Evolutionary conservation across 352 stramenopile species (phyloP).

Genomic region (Phytophthora crassamura): DNA sequence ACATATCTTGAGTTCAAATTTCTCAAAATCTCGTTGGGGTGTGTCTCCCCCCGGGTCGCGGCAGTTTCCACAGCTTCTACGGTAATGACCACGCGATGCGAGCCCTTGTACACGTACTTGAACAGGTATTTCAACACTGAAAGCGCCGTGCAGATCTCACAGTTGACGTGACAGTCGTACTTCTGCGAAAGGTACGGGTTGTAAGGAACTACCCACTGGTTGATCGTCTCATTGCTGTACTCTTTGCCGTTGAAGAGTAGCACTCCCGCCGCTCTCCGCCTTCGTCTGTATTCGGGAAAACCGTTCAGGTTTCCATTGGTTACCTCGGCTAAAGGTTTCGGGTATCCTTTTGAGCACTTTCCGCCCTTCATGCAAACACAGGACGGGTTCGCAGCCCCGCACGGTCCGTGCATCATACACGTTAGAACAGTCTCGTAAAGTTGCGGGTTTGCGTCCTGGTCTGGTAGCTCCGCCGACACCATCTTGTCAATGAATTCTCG

Average conservation of each 20-base stretch:
- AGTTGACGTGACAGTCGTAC: conserved; percentile 72
- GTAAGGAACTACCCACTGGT: conserved; percentile 63
- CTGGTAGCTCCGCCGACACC: conserved; percentile 32
- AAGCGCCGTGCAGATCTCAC: conserved; percentile 36
- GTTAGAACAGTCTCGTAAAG: conserved; percentile 19
- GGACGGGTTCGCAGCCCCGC: background rate
- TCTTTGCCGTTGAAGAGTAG: background rate
- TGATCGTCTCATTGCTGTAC: conserved; percentile 30
- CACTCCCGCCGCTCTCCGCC: background rate
- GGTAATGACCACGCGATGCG: conserved; percentile 10
- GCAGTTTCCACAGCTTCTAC: too few species aligned
- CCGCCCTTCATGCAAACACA: conserved; percentile 29
- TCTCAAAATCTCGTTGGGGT: conserved; percentile 37
- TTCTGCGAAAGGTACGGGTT: conserved; percentile 58
- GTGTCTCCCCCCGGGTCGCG: conserved; percentile 45
- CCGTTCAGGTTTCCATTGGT: conserved; percentile 3
- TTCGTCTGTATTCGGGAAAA: conserved; percentile 1
- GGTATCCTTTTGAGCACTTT: conserved; percentile 34
- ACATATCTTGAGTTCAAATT: conserved; percentile 46
- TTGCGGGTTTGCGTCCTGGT: conserved; percentile 8
- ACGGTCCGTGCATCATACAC: conserved; percentile 25
- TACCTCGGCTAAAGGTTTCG: conserved; percentile 17
- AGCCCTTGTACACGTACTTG: too few species aligned
- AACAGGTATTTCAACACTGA: conserved; percentile 55
- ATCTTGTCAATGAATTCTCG: conserved; percentile 13